phyloP scores from a whole-genome alignment of 768 basidiomycete genomes.

The Lactifluus rugatus region DNA sequence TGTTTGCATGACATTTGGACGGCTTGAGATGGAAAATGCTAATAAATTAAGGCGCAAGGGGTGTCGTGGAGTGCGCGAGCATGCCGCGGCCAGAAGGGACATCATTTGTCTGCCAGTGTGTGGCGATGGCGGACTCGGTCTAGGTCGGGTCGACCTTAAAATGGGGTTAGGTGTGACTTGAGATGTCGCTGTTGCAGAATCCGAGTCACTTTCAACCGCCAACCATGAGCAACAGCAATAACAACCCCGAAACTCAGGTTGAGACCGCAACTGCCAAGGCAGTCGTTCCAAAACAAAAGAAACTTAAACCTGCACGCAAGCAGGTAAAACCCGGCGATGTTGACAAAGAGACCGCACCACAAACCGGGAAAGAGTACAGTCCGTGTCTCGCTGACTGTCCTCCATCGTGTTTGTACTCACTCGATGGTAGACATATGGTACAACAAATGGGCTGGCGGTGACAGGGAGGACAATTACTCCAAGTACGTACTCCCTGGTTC shows the following conservation, averaged over 20 bases:
- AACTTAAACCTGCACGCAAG: conserved; percentile 84
- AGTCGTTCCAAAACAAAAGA: conserved; percentile 37
- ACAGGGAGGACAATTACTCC: conserved; percentile 92
- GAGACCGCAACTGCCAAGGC: background rate
- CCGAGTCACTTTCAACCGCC: background rate
- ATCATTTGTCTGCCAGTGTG: background rate
- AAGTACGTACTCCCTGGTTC: conserved; percentile 46
- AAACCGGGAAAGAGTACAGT: conserved; percentile 97
- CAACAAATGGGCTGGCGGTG: conserved; percentile 99
- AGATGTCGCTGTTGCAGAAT: too few species aligned
- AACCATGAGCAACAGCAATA: conserved; percentile 13
- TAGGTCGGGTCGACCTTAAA: background rate
- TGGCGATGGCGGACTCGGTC: too few species aligned
- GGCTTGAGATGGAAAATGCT: background rate
- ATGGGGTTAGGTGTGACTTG: background rate
- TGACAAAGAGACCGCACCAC: conserved; percentile 77
- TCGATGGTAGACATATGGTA: conserved; percentile 80
- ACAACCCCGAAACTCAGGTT: conserved; percentile 12
- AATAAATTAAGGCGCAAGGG: background rate
- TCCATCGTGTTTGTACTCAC: background rate
- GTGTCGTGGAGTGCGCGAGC: background rate
- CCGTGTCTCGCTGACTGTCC: conserved; percentile 27
- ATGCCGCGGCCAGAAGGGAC: conserved; percentile 7
- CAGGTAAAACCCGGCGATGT: conserved; percentile 89
- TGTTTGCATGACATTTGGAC: background rate